Conservation (phyloP, 768 basidiomycete genomes). For the Termitomyces sp. region DNA sequence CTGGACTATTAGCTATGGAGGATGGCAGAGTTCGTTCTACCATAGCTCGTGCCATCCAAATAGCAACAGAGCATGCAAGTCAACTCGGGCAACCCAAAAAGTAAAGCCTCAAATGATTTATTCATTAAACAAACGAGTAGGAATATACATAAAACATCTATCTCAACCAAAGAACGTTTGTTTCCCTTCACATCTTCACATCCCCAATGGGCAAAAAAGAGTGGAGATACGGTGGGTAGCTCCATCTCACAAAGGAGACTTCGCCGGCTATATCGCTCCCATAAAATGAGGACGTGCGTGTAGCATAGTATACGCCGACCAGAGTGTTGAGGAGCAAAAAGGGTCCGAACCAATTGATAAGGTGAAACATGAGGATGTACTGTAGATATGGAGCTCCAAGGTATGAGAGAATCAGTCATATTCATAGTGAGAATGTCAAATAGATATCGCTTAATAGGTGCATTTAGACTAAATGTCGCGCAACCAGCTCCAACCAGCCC, state of each 20-base stretch:
- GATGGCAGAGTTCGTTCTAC: slow-evolving; percentile 92
- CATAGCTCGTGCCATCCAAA: slow-evolving; percentile 91
- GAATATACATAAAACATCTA: not conserved
- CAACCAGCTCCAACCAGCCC: slow-evolving; percentile 19
- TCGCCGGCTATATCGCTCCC: slow-evolving; percentile 65
- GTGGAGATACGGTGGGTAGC: slow-evolving; percentile 31
- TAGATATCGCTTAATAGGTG: slow-evolving; percentile 4
- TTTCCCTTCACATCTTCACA: slow-evolving; percentile 29
- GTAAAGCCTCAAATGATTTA: slow-evolving; percentile 16
- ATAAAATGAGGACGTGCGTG: slow-evolving; percentile 95
- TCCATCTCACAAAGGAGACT: slow-evolving; percentile 17
- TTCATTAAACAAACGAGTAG: not conserved
- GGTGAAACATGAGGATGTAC: not conserved
- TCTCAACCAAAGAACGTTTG: slow-evolving; percentile 16
- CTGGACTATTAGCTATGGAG: slow-evolving; percentile 91
- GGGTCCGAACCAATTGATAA: not conserved
- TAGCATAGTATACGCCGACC: slow-evolving; percentile 66
- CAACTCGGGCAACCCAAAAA: slow-evolving; percentile 74
- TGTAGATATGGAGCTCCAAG: slow-evolving; percentile 19
- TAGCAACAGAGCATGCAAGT: slow-evolving; percentile 86
- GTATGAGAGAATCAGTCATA: slow-evolving; percentile 2
- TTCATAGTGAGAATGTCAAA: not conserved
- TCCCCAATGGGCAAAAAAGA: slow-evolving; percentile 24
- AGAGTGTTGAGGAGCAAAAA: slow-evolving; percentile 92
- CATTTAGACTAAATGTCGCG: slow-evolving; percentile 10